Evolutionary conservation across 2,329 filamentous ascomycete species (phyloP), one percentile per base, ranked within the genome.

Genomic region (Corinectria fuckeliana): DNA sequence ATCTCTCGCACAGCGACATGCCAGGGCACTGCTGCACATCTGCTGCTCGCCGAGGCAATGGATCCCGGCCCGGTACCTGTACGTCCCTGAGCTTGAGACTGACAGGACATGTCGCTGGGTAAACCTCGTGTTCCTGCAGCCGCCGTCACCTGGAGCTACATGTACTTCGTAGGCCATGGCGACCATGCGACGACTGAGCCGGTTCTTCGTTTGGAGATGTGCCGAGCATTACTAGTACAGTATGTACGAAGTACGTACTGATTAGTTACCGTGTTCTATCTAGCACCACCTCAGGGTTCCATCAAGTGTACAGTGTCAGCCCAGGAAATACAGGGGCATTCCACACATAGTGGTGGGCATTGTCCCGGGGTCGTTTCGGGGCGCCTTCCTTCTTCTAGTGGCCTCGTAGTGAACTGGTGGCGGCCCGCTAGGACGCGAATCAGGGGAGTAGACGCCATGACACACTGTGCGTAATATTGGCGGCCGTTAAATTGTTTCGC

Each of bases 401-500:
- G 56, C 16, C 53, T 57, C 25, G 36, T 14, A 36, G 34, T 21
- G 25, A 36, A 54, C 39, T 39, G 42, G 25, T 45, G 42, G 42
- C 42, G 41, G 26, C 36, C 25, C 21, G n/a, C 11, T 50, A 45
- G 47, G 58, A 21, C 44, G 52, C 49, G 42, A 61, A 57, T 61
- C 66, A 70, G 67, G 67, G 67, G 64, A 20, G 9, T 51, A 11
- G 39, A 28, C 58, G 63, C 64, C 58, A 58, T 57, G 34, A 16
- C 52, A 56, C 58, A 66, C 64, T 10, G 64, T 66, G 58, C 58
- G 47, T 53, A 56, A 16, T 36, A 11, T 18, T 61, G 58, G 67
- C 59, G 60, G 56, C 58, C 51, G 58, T 56, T 62, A 51, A 59
- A 58, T 62, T 59, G 68, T 70, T 70, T 70, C 66, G 68, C 68